phyloP scores from a whole-genome alignment of 148 eudicot genomes.

The Cornus kousa region DNA sequence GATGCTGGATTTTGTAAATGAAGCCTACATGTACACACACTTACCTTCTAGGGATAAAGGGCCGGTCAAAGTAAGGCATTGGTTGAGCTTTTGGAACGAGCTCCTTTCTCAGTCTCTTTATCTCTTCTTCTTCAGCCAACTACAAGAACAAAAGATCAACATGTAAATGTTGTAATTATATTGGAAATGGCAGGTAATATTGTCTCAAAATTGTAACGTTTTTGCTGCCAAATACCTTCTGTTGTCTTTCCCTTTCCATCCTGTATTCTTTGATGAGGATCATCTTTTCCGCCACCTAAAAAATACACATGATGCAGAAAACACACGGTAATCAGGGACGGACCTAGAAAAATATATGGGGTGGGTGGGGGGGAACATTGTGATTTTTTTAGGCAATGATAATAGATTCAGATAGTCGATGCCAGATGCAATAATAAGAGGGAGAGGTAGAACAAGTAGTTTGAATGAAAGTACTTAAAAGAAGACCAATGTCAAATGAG shows the following conservation, averaged over 20 bases:
- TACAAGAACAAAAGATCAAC: constrained; percentile 12
- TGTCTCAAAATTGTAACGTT: background rate
- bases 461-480: no score
- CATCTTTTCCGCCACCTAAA: constrained; percentile 74
- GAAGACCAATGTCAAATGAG: background rate
- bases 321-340: no score
- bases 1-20: background rate
- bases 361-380: no score
- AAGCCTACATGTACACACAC: no score
- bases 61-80: constrained; percentile 93
- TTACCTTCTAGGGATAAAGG: constrained; percentile 85
- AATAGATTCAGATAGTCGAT: no score
- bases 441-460: background rate
- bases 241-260: constrained; percentile 69
- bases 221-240: constrained; percentile 49
- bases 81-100: constrained; percentile 96
- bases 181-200: background rate
- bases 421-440: background rate
- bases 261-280: constrained; percentile 57
- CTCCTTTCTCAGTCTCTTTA: constrained; percentile 77
- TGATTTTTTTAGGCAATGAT: no score
- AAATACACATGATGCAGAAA: background rate
- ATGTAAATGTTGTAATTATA: background rate
- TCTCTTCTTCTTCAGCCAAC: constrained; percentile 85
- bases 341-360: no score